A percentile compares a stretch with the other conserved stretches of the same genome.
Conservation (phyloP, 1,139 yeast species). For the Suhomyces wounanorum region DNA sequence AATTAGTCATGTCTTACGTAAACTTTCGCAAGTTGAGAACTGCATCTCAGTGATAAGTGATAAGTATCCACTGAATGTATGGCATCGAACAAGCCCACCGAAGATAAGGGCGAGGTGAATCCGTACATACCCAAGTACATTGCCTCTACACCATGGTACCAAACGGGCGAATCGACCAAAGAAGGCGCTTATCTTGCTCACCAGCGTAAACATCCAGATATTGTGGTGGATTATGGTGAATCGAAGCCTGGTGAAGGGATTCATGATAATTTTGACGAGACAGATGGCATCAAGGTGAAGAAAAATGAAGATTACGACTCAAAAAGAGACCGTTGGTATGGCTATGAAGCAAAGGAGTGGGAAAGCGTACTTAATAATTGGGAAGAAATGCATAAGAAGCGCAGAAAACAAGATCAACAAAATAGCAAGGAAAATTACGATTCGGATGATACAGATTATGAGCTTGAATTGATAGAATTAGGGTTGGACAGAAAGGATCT, state of each 20-base stretch:
- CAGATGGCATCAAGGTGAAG: conserved; percentile 26
- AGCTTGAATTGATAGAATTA: conserved; percentile 50
- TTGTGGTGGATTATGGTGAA: conserved; percentile 30
- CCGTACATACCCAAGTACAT: conserved; percentile 22
- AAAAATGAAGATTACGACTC: conserved; percentile 58
- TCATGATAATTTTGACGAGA: conserved; percentile 27
- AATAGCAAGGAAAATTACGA: conserved; percentile 24
- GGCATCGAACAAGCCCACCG: conserved; percentile 4
- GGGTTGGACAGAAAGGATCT: conserved; percentile 37
- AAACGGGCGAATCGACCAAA: background rate
- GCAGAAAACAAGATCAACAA: conserved; percentile 17
- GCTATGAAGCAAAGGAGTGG: conserved; percentile 65
- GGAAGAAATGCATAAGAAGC: conserved; percentile 37
- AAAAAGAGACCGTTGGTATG: conserved; percentile 79
- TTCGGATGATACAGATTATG: conserved; percentile 52
- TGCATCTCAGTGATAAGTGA: too few relatives aligned
- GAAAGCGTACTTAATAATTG: conserved; percentile 48
- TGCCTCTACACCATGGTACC: conserved; percentile 20
- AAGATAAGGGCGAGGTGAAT: conserved; percentile 14
- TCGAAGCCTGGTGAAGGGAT: conserved; percentile 39
- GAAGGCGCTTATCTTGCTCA: conserved; percentile 49
- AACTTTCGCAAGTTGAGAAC: too few relatives aligned
- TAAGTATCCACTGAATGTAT: too few relatives aligned
- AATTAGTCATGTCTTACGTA: conserved; percentile 1
- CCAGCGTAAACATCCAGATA: conserved; percentile 44